Evolutionary conservation across 495 filamentous ascomycete genomes (phyloP).

Genomic region (Aspergillus coremiiformis): DNA sequence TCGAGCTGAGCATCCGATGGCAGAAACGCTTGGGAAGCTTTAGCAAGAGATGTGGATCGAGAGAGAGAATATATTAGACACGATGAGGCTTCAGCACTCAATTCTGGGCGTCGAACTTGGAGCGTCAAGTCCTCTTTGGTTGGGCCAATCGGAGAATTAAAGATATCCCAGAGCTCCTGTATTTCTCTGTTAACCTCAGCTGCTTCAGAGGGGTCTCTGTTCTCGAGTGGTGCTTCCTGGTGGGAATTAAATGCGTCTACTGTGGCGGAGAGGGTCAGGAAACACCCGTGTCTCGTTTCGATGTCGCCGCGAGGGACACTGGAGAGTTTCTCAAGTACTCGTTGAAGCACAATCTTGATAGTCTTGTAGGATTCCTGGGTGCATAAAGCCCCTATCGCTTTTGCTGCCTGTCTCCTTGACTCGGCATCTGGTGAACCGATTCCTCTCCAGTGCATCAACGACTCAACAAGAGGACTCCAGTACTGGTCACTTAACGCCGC

Average conservation of each 20-base stretch:
- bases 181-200: constrained; percentile 20
- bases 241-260: constrained; percentile 28
- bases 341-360: constrained; percentile 27
- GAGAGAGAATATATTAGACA: constrained; percentile 44
- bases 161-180: constrained; percentile 34
- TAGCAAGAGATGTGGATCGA: constrained; percentile 8
- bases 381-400: constrained; percentile 56
- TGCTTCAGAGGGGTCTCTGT: constrained; percentile 9
- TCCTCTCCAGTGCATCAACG: constrained; percentile 81
- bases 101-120: constrained; percentile 54
- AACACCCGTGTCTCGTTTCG: constrained; percentile 60
- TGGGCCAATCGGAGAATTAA: constrained; percentile 28
- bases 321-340: constrained; percentile 37
- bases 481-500: constrained; percentile 59
- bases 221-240: constrained; percentile 1
- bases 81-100: constrained; percentile 59
- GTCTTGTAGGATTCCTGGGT: constrained; percentile 25
- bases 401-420: constrained; percentile 64
- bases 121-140: constrained; percentile 38
- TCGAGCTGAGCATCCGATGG: constrained; percentile 26
- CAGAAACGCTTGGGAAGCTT: neutral
- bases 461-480: constrained; percentile 59
- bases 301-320: constrained; percentile 51
- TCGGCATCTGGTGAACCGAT: constrained; percentile 66
- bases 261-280: constrained; percentile 50